Conservation (phyloP, 495 filamentous ascomycete species). For the Neurospora sp. region DNA sequence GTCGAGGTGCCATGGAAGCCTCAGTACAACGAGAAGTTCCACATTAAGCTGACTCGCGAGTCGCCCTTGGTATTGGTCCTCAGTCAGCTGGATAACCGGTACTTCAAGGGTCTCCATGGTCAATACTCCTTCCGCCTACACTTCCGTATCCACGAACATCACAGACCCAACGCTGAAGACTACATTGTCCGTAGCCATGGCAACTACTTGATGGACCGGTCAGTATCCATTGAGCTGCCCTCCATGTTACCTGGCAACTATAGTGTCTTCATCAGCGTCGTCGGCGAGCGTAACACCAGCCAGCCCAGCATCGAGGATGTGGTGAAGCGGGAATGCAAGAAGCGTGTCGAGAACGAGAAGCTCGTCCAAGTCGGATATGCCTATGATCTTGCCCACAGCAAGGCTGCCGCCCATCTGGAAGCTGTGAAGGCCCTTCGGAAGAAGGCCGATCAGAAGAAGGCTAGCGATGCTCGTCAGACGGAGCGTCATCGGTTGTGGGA, state of each 20-base stretch:
- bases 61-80: conserved; percentile 74
- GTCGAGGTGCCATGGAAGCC: conserved; percentile 81
- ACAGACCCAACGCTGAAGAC: conserved; percentile 64
- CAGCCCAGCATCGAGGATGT: conserved; percentile 55
- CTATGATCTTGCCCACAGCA: conserved; percentile 85
- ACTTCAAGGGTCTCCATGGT: conserved; percentile 73
- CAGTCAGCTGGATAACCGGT: conserved; percentile 76
- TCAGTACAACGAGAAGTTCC: conserved; percentile 82
- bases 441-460: conserved; percentile 38
- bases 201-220: conserved; percentile 49
- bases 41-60: conserved; percentile 57
- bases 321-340: conserved; percentile 55
- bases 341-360: conserved; percentile 61
- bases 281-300: conserved; percentile 49
- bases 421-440: conserved; percentile 46
- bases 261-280: conserved; percentile 71
- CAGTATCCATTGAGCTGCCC: conserved; percentile 39
- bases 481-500: conserved; percentile 38
- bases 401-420: conserved; percentile 53
- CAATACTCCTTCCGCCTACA: conserved; percentile 77
- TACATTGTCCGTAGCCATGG: conserved; percentile 80
- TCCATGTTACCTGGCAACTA: conserved; percentile 69
- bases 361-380: conserved; percentile 73
- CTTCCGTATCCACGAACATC: conserved; percentile 64
- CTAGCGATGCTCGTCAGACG: conserved; percentile 31